Conservation (phyloP, 805 yeast genomes). For the Saccharomycopsis selenospora region DNA sequence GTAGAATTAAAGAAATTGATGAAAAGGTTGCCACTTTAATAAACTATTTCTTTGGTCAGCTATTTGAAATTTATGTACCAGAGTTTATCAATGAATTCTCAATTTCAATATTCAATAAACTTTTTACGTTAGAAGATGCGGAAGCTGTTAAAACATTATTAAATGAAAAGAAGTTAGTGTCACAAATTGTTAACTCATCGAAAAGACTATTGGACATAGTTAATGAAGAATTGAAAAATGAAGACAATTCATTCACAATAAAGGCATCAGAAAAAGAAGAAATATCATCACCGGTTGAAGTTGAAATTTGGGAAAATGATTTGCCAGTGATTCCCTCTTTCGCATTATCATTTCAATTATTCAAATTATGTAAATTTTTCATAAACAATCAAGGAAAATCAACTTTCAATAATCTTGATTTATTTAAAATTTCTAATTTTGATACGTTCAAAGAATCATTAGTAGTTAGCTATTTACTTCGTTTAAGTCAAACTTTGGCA, state of each 20-base stretch:
- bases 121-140: too few relatives aligned
- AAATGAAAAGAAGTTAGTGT: too few relatives aligned
- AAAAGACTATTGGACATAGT: too few relatives aligned
- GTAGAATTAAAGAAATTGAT: neutral
- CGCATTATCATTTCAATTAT: conserved; percentile 5
- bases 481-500: neutral
- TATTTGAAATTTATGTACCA: neutral
- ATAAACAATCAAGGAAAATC: neutral
- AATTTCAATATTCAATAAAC: neutral
- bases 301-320: conserved; percentile 19
- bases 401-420: conserved; percentile 4
- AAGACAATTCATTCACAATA: neutral
- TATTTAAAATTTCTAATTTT: conserved; percentile 4
- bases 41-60: neutral
- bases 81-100: neutral
- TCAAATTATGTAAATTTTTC: conserved; percentile 1
- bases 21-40: neutral
- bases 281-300: conserved; percentile 5
- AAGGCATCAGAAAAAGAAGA: neutral
- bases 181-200: too few relatives aligned
- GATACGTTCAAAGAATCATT: neutral
- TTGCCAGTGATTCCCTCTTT: conserved; percentile 16
- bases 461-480: neutral
- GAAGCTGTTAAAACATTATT: too few relatives aligned
- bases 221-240: too few relatives aligned